Percentiles rank a stretch among this genome's conserved stretches.
Evolutionary conservation across 257 asterid genomes (phyloP).

Genomic region (Capsicum pubescens): DNA sequence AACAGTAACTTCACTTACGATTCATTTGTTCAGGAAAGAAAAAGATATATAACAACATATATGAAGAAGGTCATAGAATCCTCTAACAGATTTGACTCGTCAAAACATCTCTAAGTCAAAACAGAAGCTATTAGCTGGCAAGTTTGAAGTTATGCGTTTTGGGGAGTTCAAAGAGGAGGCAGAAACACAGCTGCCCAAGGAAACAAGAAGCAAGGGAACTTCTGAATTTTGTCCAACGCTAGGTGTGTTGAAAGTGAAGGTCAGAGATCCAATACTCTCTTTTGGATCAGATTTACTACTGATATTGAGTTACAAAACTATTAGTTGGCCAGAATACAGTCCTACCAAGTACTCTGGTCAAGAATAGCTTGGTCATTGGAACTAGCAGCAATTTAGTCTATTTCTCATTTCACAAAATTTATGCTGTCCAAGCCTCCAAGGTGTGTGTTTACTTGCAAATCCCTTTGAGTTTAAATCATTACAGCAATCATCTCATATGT

Average conservation of each 20-base stretch:
- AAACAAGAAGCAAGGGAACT: not conserved
- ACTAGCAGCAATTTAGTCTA: not conserved
- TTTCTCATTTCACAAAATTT: constrained; percentile 3
- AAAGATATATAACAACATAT: not conserved
- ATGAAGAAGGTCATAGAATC: constrained; percentile 5
- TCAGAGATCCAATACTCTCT: not conserved
- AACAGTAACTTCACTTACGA: not conserved
- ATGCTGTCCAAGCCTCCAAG: not conserved
- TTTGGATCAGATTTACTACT: not conserved
- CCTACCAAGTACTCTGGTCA: constrained; percentile 6
- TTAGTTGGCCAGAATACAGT: not conserved
- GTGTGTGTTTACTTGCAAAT: constrained; percentile 1
- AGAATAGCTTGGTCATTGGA: not conserved
- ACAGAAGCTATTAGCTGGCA: not conserved
- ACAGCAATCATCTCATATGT: not conserved
- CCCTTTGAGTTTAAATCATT: not conserved
- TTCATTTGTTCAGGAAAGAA: not conserved
- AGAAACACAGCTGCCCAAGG: not conserved
- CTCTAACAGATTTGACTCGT: not conserved
- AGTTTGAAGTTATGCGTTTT: not conserved
- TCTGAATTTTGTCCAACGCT: not conserved
- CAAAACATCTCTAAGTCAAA: not conserved
- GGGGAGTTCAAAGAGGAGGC: not conserved
- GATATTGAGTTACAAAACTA: not conserved
- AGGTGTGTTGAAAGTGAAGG: not conserved